A percentile compares a stretch with the other conserved stretches of the same genome.
These are phyloP conservation scores for Boletus subcaerulescens DNA, from an alignment of 768 basidiomycete genomes.

Conservation along the genomic window DNA sequence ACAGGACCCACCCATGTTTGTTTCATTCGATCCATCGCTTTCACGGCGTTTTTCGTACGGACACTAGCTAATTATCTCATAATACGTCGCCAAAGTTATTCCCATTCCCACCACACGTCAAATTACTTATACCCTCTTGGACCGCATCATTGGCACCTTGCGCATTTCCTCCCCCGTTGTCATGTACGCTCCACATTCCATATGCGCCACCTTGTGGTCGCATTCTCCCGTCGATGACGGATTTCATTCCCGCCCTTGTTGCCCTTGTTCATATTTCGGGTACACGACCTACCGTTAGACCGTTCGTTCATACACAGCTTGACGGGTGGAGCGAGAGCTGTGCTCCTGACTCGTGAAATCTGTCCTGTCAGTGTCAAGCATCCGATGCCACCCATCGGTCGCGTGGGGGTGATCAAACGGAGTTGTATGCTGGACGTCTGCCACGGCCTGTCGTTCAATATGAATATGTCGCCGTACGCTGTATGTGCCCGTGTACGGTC, in stretches of 20 bases:
- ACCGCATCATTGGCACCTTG: slow-evolving; percentile 7
- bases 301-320: neutral
- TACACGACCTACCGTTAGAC: neutral
- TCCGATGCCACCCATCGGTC: neutral
- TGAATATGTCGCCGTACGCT: neutral
- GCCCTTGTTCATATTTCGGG: neutral
- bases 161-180: neutral
- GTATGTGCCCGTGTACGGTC: too few species aligned
- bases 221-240: neutral
- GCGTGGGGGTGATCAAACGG: neutral
- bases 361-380: neutral
- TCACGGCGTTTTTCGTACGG: neutral
- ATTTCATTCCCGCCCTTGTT: slow-evolving; percentile 20
- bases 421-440: neutral
- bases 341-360: neutral
- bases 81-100: slow-evolving; percentile 3
- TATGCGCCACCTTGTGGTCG: neutral
- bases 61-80: slow-evolving; percentile 17
- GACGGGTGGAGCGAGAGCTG: neutral
- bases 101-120: neutral
- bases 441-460: neutral
- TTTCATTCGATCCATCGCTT: neutral
- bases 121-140: slow-evolving; percentile 9
- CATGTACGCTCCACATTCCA: neutral
- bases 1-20: neutral